Conservation (phyloP, 129 eudicot species). For the Escallonia rubra region DNA sequence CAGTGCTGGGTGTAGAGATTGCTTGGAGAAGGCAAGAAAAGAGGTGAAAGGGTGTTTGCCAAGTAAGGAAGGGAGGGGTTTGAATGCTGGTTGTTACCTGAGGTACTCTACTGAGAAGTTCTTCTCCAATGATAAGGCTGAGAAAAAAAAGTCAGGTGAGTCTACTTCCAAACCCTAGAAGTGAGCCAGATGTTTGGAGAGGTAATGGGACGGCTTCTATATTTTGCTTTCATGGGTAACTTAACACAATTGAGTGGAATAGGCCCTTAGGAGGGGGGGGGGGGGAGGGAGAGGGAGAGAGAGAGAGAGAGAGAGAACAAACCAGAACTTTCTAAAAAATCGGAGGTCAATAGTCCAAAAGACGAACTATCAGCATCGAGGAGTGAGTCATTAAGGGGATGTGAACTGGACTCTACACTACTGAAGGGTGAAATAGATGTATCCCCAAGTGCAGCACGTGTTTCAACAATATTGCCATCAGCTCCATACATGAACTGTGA, state of each 20-base stretch:
- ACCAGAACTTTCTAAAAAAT: slow-evolving; percentile 52
- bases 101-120: slow-evolving; percentile 65
- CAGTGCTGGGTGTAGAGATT: slow-evolving; percentile 41
- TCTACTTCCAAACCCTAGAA: slow-evolving; percentile 18
- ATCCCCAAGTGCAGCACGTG: slow-evolving; percentile 49
- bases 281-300: slow-evolving; percentile 3
- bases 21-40: slow-evolving; percentile 43
- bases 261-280: too few relatives aligned
- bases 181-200: slow-evolving; percentile 99
- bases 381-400: slow-evolving; percentile 51
- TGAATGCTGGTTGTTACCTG: slow-evolving; percentile 71
- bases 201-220: slow-evolving; percentile 31
- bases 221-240: not conserved
- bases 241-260: too few relatives aligned
- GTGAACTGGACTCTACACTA: slow-evolving; percentile 60
- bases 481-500: slow-evolving; percentile 49
- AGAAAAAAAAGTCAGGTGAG: not conserved
- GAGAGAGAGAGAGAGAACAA: slow-evolving; percentile 25
- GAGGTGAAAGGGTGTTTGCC: slow-evolving; percentile 46
- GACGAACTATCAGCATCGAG: slow-evolving; percentile 50
- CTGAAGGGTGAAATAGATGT: slow-evolving; percentile 60
- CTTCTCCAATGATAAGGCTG: slow-evolving; percentile 26
- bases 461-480: slow-evolving; percentile 37
- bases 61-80: slow-evolving; percentile 55
- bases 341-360: slow-evolving; percentile 44